Base-by-base conservation (phyloP, 1,284 basidiomycete species). In the Ceratobasidium sp. region DNA sequence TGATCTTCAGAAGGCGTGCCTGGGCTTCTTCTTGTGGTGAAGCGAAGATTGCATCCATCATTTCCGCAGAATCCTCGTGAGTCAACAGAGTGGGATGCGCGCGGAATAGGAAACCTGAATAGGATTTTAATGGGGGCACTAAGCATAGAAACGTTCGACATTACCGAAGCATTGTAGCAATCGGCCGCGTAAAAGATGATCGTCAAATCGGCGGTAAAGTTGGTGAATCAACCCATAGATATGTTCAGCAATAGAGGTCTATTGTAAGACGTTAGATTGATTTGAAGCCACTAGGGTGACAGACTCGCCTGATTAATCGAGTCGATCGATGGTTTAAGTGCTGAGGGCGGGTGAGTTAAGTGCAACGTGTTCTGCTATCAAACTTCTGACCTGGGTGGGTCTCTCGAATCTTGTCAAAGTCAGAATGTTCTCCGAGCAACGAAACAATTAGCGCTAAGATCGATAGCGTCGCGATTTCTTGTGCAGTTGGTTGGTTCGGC, bases 71-170 rank as follows among this genome's bases (percentile, higher is more conserved):
- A 12, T 85, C 83, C 5, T 90, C 88, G 72, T 89, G 82, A 0
- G 92, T 92, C 88, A 98, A 95, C 73, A 98, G 82, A 0, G 89
- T 90, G 1, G 97, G 96, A 76, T 96, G 91, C 5, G 94, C 89
- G n/a, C 94, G 90, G 82, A 96, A 98, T 3, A 99, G 81, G 79
- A 93, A 97, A 8, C 93, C 93, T 92, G 67, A 3, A 72, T 16
- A 23, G 30, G 39, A n/a, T 3, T 43, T 58, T 23, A 55, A 30
- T n/a, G 4, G 36, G n/a, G 72, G 1, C 28, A 46, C n/a, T 26
- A 14, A 0, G 50, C 28, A 6, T 32, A 23, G n/a, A 3, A 14
- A 39, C 9, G 30, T 2, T 36, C 60, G 28, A 3, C 75, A 84
- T 48, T 74, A 91, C 93, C 96, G 34, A 99, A 83, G 77, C 94